phyloP scores from a whole-genome alignment of 106 monocot species.

The Apostasia ramifera region DNA sequence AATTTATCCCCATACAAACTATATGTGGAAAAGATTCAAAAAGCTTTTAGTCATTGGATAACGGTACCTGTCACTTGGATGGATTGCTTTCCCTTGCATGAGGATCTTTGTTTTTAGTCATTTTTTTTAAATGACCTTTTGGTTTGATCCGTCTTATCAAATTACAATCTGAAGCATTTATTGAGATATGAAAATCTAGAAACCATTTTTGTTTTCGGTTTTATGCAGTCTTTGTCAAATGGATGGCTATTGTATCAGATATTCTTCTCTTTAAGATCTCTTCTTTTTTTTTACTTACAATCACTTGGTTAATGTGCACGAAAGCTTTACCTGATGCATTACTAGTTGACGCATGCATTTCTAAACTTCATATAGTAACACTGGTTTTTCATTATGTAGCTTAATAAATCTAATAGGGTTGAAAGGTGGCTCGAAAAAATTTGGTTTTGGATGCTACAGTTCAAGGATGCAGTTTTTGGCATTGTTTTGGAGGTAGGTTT shows the following conservation, averaged over 20 bases:
- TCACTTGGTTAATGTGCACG: no score
- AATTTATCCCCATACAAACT: no score
- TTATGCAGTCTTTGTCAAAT: background rate
- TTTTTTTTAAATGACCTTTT: background rate
- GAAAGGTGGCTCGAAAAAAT: conserved; percentile 80
- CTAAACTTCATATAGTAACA: background rate
- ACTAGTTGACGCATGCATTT: background rate
- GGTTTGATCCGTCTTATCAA: background rate
- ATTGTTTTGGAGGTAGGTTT: conserved; percentile 49
- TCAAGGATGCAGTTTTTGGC: conserved; percentile 58
- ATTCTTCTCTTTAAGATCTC: background rate
- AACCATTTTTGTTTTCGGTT: no score
- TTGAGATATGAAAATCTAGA: no score
- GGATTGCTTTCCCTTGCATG: background rate
- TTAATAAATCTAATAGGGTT: conserved; percentile 34
- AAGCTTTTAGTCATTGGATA: no score
- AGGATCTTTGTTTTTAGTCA: background rate
- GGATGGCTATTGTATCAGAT: background rate
- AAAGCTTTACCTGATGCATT: no score
- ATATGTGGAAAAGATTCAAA: no score
- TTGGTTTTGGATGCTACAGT: conserved; percentile 70
- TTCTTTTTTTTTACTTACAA: background rate
- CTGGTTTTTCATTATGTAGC: conserved; percentile 27
- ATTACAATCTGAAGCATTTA: no score
- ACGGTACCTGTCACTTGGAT: background rate